Evolutionary conservation across 169 alveolate species (phyloP).

Genomic region (Plasmodium chabaudi): DNA sequence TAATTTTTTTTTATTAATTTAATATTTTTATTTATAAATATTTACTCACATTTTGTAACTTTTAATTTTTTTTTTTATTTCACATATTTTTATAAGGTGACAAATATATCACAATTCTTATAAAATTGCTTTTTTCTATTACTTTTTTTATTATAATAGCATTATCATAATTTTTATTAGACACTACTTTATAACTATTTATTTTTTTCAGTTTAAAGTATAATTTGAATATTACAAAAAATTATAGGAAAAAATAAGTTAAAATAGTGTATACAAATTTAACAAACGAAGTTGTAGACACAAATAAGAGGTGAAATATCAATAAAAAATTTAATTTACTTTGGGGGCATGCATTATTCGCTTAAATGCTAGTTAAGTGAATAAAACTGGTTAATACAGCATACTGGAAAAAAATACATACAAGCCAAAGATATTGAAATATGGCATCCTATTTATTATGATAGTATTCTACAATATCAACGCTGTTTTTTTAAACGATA

Average conservation of each 20-base stretch:
- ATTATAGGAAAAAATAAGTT: not conserved
- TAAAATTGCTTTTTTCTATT: conserved; percentile 20
- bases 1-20: conserved; percentile 19
- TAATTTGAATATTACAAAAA: conserved; percentile 53
- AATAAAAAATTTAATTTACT: too few relatives aligned
- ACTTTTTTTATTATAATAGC: conserved; percentile 15
- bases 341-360: too few relatives aligned
- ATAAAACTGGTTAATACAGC: too few relatives aligned
- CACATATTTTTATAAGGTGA: conserved; percentile 6
- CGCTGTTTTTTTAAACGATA: conserved; percentile 75
- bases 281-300: not conserved
- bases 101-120: conserved; percentile 4
- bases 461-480: conserved; percentile 1
- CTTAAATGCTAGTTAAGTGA: too few relatives aligned
- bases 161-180: conserved; percentile 51
- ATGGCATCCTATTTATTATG: too few relatives aligned
- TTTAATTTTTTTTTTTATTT: conserved; percentile 21
- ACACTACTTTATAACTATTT: conserved; percentile 10
- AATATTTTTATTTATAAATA: not conserved
- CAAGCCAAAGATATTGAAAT: not conserved
- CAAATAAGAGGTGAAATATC: not conserved
- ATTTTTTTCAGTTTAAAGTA: conserved; percentile 66
- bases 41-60: conserved; percentile 1
- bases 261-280: not conserved
- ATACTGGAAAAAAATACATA: not conserved